phyloP scores from a whole-genome alignment of 306 rosid genomes.

The Vachellia pachyceras region DNA sequence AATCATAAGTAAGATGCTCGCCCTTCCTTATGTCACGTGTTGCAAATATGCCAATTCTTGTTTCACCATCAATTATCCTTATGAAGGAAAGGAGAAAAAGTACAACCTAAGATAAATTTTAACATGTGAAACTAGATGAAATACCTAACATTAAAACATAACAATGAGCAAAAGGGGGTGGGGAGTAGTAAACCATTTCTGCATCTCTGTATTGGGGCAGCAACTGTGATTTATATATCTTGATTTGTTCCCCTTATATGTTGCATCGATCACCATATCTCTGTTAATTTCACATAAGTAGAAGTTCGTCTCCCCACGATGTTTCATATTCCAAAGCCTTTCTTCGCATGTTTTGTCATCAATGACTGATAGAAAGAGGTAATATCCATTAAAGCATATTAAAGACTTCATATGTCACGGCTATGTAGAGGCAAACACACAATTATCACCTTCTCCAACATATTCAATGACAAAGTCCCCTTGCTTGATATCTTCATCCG shows the following conservation, averaged over 20 bases:
- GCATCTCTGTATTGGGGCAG: conserved; percentile 98
- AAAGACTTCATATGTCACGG: neutral
- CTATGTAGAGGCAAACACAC: neutral
- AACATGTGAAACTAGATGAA: conserved; percentile 17
- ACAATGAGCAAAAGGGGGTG: conserved; percentile 37
- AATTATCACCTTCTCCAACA: conserved; percentile 86
- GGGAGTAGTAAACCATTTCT: conserved; percentile 80
- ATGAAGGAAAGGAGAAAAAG: conserved; percentile 18
- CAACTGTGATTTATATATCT: conserved; percentile 98
- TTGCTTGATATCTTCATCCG: conserved; percentile 82
- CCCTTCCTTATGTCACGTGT: conserved; percentile 74
- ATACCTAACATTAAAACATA: conserved; percentile 4
- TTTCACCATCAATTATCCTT: conserved; percentile 96
- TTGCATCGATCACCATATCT: conserved; percentile 98
- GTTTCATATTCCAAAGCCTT: conserved; percentile 98
- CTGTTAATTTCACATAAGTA: conserved; percentile 93
- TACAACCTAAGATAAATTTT: conserved; percentile 34
- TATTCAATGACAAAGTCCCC: conserved; percentile 96
- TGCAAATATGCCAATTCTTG: conserved; percentile 94
- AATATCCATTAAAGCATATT: conserved; percentile 31
- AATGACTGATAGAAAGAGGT: conserved; percentile 63
- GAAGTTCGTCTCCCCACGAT: conserved; percentile 93
- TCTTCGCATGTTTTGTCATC: conserved; percentile 95
- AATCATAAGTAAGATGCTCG: conserved; percentile 93
- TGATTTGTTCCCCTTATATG: conserved; percentile 94